Evolutionary conservation across 2,329 filamentous ascomycete species (phyloP), one percentile per base, ranked within the genome.

Genomic region (Trichophyton simii): DNA sequence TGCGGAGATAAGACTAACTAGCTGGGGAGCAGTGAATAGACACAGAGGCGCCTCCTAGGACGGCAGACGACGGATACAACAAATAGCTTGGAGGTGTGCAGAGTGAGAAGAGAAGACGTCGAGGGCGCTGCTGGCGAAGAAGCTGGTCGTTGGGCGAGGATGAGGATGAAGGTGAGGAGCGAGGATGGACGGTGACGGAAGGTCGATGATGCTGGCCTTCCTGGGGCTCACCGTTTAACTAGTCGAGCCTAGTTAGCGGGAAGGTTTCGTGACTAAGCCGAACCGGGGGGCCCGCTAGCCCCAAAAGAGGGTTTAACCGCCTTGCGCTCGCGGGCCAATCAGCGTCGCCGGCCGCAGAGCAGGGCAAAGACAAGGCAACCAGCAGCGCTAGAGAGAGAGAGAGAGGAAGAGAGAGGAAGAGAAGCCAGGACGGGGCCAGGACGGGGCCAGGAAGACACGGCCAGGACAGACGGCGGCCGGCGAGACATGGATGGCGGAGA

Each of bases 241-340:
- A n/a, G 41, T 13, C 11, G 41, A 6, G 28, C 41, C 41, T 44
- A 9, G 34, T 9, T 44, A 9, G 34, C 34, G 9, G 9, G 34
- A 38, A 38, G 34, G 2, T 38, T 13, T 38, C 9, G 34, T 38
- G 34, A 38, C 34, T 38, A 38, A 38, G 28, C 28, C 28, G 28
- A 31, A 2, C 28, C 28, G 6, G 34, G 48, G 22, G 31, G 48
- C 9, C 34, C 52, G 52, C 52, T 55, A 55, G 52, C 52, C 52
- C 52, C 28, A 55, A 54, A 55, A 36, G 31, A 36, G 52, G 52
- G 25, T 55, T 55, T 55, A 55, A 34, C 52, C 52, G 52, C 52
- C 52, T 28, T 55, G 52, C 52, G 52, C 52, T 28, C 52, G 28
- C 52, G 15, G 52, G 2, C 52, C 52, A 55, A 55, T 28, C 52